Percentiles rank a stretch among this genome's conserved stretches.
These are phyloP conservation scores for Knufia fluminis DNA, from an alignment of 2,329 filamentous ascomycete species.

Conservation along the genomic window DNA sequence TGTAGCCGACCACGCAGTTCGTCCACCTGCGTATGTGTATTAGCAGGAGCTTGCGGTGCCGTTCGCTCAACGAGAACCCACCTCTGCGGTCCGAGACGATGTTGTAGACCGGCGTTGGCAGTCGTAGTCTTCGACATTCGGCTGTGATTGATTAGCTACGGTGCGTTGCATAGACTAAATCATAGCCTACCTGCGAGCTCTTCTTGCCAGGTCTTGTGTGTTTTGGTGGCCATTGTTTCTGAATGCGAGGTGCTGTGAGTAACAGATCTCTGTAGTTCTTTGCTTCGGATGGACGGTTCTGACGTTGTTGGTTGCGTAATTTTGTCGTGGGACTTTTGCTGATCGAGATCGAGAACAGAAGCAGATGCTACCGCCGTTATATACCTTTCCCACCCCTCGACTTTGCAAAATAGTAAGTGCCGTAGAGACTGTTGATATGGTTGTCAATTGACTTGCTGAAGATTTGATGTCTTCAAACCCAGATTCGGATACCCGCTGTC, in stretches of 20 bases:
- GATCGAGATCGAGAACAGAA: not conserved
- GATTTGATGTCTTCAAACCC: slow-evolving; percentile 1
- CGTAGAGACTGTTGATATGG: slow-evolving; percentile 3
- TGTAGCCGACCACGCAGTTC: slow-evolving; percentile 80
- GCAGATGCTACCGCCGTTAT: slow-evolving; percentile 7
- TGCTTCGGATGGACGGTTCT: too few species aligned
- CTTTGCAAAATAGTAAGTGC: not conserved
- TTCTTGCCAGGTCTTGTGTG: slow-evolving; percentile 40
- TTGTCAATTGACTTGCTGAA: slow-evolving; percentile 1
- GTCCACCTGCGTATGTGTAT: slow-evolving; percentile 53
- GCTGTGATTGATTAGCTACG: slow-evolving; percentile 12
- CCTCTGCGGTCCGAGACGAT: slow-evolving; percentile 63
- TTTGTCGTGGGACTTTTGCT: not conserved
- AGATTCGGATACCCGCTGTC: slow-evolving; percentile 9
- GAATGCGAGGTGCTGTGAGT: too few species aligned
- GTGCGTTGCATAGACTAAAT: slow-evolving; percentile 11
- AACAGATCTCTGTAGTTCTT: too few species aligned
- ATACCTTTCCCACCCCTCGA: not conserved
- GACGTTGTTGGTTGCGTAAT: not conserved
- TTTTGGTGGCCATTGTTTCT: slow-evolving; percentile 18
- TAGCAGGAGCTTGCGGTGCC: slow-evolving; percentile 17
- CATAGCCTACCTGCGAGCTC: slow-evolving; percentile 44
- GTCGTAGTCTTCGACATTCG: slow-evolving; percentile 19
- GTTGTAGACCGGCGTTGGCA: slow-evolving; percentile 50
- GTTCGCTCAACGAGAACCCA: slow-evolving; percentile 17